A percentile compares a stretch with the other conserved stretches of the same genome.
phyloP scores from a whole-genome alignment of 2,329 filamentous ascomycete species.

The Fusarium sp. region DNA sequence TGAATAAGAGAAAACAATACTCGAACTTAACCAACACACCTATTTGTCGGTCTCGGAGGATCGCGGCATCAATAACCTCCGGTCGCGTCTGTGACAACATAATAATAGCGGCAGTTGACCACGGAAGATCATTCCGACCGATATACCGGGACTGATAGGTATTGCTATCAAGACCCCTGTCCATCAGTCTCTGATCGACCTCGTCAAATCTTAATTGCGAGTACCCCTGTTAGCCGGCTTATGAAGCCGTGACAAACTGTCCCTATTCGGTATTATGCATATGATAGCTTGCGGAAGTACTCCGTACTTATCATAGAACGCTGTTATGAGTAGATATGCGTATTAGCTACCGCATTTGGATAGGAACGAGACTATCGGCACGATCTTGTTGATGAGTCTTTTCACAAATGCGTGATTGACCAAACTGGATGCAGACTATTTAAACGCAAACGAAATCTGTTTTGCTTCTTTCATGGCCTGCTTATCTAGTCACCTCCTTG shows the following conservation, averaged over 20 bases:
- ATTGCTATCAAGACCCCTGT: background rate
- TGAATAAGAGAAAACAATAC: background rate
- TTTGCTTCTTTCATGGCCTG: background rate
- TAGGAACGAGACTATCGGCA: background rate
- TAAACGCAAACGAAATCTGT: background rate
- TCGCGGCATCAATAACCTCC: fast-evolving
- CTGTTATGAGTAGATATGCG: background rate
- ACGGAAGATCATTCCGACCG: background rate
- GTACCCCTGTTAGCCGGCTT: background rate
- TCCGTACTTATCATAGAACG: background rate
- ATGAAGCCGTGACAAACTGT: background rate
- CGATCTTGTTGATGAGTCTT: too few relatives aligned
- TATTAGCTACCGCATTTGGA: background rate
- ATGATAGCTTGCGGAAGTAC: background rate
- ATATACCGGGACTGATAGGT: background rate
- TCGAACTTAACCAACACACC: background rate
- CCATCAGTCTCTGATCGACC: background rate
- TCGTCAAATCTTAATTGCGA: background rate
- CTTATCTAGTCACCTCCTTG: background rate
- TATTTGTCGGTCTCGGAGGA: fast-evolving
- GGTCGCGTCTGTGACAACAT: fast-evolving
- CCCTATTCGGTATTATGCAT: background rate
- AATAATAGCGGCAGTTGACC: background rate
- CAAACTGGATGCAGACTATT: background rate
- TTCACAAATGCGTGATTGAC: background rate